Conservation (phyloP, 2,329 filamentous ascomycete species). For the Ophiostoma himal-ulmi region DNA sequence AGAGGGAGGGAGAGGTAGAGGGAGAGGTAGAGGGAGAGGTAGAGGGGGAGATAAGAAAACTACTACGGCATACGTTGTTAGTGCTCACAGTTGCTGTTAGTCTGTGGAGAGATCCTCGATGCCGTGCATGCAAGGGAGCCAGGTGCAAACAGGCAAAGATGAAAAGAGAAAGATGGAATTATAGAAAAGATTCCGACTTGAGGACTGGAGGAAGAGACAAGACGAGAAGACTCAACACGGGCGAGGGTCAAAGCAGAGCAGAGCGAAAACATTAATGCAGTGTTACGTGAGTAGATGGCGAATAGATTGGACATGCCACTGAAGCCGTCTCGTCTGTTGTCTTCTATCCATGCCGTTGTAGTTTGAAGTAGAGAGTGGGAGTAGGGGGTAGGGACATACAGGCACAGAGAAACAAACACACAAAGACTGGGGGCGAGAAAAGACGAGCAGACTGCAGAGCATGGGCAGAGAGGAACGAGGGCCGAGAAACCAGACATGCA, state of each 20-base stretch:
- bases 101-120: constrained; percentile 11
- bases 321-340: neutral
- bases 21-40: neutral
- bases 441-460: neutral
- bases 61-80: neutral
- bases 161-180: neutral
- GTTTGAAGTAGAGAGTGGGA: neutral
- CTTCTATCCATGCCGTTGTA: neutral
- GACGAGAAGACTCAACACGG: neutral
- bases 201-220: neutral
- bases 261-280: neutral
- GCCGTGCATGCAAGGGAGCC: neutral
- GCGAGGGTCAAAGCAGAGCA: neutral
- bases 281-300: neutral
- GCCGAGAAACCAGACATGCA: neutral
- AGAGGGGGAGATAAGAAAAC: neutral
- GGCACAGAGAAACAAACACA: neutral
- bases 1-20: neutral
- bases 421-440: neutral
- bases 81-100: neutral
- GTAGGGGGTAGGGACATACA: neutral
- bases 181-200: no score
- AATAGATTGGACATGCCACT: neutral
- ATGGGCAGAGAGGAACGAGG: neutral
- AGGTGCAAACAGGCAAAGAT: neutral